Base-by-base conservation (phyloP, 2,329 filamentous ascomycete species). In the Eutypella sp. region DNA sequence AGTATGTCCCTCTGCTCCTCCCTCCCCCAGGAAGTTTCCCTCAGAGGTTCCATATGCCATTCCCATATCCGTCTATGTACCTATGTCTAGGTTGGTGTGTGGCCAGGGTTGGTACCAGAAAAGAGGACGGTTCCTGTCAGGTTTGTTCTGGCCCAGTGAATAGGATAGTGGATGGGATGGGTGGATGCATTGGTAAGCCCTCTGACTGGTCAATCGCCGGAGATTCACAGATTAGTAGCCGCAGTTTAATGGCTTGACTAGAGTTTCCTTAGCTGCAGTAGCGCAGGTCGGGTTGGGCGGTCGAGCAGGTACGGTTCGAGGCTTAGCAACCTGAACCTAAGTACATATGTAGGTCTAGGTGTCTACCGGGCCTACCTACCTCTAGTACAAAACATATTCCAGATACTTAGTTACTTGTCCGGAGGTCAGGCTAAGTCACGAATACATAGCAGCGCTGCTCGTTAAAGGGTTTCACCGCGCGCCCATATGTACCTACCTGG, bases 111-210 rank as follows among this genome's bases (percentile, higher is more conserved):
- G 36, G 36, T 39, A 39, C 20, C 36, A 39, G 36, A 20, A 9
- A 39, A 39, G 36, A 39, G 13, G 36, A 39, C 36, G 36, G 36
- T 39, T 39, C 36, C 36, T 39, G 36, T 39, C 36, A 39, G 36
- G n/a, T 20, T 15, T 16, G 20, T 39, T 39, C 36, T 39, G 36
- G 36, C 36, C 36, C 36, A 24, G 36, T 39, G 20, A 10, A 39
- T 39, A 39, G 36, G 36, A 39, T 24, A 39, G 36, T 39, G 36
- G 36, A 24, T 39, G 36, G 20, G 36, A 24, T 39, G 20, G 19
- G 13, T 39, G 36, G 19, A 39, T 39, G n/a, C n/a, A n/a, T n/a
- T n/a, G 36, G 36, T 39, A 39, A 39, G 36, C 20, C 4, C 16
- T 16, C 36, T 39, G 36, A 39, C 19, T 39, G 36, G 36, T 39